Evolutionary conservation across 2,329 filamentous ascomycete genomes (phyloP), one percentile per base, ranked within the genome.

Genomic region (Amauroascus verrucosus): DNA sequence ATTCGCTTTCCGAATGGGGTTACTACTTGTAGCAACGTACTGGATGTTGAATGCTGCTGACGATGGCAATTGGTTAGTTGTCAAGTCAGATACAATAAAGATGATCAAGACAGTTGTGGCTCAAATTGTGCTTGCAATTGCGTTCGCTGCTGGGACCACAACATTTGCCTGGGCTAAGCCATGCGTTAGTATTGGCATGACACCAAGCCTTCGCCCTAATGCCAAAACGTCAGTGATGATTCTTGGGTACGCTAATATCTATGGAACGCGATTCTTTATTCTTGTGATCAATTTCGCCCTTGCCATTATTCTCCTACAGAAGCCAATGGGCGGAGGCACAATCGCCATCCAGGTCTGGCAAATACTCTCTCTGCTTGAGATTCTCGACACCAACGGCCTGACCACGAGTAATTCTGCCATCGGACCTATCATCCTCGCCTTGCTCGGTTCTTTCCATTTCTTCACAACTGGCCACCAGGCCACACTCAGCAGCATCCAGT

Each of bases 391-490:
- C 2, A 82, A 82, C 61, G 72, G 72, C 32, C 69, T 82, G 0
- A 81, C 83, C 14, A 75, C 79, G 47, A 83, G 82, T 43, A 72
- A 71, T 57, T 71, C 69, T 0, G 77, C 88, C 6, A 85, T 97
- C 61, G 91, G 89, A 0, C 90, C 93, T 18, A 75, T 93, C 37
- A 77, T 94, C 58, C 79, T 97, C 24, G 91, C 83, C 9, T 72
- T 97, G n/a, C 80, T 98, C 0, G 93, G 90, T 56, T 88, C 86
- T 63, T 95, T 91, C 70, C 84, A 96, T 74, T 98, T 84, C 75
- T 98, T 98, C 81, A 96, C 95, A 66, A 98, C 93, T 0, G 93
- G 93, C 57, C 93, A 98, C 69, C 91, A 97, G 70, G 91, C 91
- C 11, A 85, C 83, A 0, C 78, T 95, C 22, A 80, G 84, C 60